Conservation (phyloP, 768 basidiomycete genomes). For the Naematelia aurantialba region DNA sequence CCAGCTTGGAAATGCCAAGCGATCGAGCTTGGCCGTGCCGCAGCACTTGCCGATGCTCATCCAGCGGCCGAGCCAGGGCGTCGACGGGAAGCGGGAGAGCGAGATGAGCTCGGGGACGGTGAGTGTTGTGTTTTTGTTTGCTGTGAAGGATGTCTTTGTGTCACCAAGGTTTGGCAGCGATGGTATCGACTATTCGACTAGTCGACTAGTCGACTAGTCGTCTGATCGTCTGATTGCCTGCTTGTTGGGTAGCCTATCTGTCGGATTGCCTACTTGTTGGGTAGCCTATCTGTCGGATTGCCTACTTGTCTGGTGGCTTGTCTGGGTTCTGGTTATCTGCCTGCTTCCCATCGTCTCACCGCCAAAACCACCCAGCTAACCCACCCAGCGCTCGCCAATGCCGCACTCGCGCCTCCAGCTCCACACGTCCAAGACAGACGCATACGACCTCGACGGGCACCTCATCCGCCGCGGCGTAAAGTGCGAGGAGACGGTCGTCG, state of each 20-base stretch:
- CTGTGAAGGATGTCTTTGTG: too few species aligned
- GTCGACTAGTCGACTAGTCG: too few species aligned
- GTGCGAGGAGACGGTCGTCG: conserved; percentile 49
- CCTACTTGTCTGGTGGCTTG: too few species aligned
- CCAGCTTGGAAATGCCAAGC: conserved; percentile 52
- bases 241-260: too few species aligned
- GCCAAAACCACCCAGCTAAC: too few species aligned
- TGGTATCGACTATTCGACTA: too few species aligned
- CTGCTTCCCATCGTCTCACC: too few species aligned
- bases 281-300: too few species aligned
- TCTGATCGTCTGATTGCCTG: too few species aligned
- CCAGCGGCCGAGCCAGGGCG: conserved; percentile 9
- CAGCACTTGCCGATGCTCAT: conserved; percentile 51
- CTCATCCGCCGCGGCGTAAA: conserved; percentile 45
- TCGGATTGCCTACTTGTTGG: too few species aligned
- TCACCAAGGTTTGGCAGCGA: too few species aligned
- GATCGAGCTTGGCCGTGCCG: conserved; percentile 51
- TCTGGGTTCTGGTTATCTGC: too few species aligned
- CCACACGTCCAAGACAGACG: conserved; percentile 37
- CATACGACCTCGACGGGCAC: conserved; percentile 42
- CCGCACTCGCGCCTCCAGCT: conserved; percentile 51
- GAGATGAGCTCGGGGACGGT: conserved; percentile 43
- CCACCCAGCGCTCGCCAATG: conserved; percentile 46
- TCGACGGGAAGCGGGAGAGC: conserved; percentile 14
- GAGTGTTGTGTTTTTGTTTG: conserved; percentile 1